A percentile compares a stretch with the other conserved stretches of the same genome.
phyloP scores from a whole-genome alignment of 306 rosid species.

The Oemleria cerasiformis region DNA sequence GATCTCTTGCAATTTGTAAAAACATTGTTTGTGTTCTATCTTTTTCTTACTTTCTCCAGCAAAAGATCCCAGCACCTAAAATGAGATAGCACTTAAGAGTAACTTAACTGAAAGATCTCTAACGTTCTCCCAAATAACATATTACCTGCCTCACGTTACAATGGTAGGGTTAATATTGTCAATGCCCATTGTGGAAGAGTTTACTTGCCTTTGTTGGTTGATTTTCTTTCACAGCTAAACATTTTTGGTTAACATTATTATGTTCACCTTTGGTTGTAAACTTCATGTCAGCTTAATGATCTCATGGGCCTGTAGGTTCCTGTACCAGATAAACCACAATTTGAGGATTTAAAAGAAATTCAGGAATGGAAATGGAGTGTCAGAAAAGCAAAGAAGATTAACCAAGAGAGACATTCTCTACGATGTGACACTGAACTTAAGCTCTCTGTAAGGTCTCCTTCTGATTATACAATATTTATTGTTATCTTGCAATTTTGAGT shows the following conservation, averaged over 20 bases:
- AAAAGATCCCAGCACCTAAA: neutral
- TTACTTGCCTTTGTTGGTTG: constrained; percentile 1
- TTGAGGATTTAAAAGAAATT: constrained; percentile 56
- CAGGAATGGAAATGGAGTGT: constrained; percentile 77
- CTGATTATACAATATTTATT: constrained; percentile 2
- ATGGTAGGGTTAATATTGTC: neutral
- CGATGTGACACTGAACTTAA: constrained; percentile 82
- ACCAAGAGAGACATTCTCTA: constrained; percentile 81
- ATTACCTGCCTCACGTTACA: neutral
- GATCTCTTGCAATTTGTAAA: constrained; percentile 9
- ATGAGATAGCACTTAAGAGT: neutral
- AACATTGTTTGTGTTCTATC: neutral
- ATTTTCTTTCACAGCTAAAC: neutral
- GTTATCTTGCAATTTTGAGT: constrained; percentile 7
- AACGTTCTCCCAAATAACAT: neutral
- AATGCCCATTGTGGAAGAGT: neutral
- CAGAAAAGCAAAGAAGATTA: constrained; percentile 75
- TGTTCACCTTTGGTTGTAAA: neutral
- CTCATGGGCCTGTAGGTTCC: constrained; percentile 54
- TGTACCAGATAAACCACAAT: constrained; percentile 64
- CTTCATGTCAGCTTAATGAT: constrained; percentile 9
- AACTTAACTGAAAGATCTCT: neutral
- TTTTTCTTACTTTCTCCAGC: neutral
- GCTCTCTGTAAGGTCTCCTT: constrained; percentile 68
- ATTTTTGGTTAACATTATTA: constrained; percentile 3